Base-by-base conservation (phyloP, 768 basidiomycete species). In the Leccinum broughii region DNA sequence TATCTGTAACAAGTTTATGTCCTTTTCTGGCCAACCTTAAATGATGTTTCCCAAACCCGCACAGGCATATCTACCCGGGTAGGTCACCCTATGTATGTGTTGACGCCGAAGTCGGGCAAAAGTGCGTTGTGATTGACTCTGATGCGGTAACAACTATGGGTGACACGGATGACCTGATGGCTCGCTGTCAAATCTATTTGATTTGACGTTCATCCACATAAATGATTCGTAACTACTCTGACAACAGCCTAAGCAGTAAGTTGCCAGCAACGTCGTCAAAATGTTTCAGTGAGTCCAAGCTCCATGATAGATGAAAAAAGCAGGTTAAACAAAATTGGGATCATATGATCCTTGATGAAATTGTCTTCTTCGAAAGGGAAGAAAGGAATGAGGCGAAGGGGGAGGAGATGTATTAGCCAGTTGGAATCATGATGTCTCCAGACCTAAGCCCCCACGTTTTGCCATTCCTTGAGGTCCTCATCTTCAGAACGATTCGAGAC, bases 381-480 rank as follows among this genome's bases (percentile, higher is more conserved):
- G 4, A 6, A 28, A 6, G 3, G 2, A 17, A 17, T 17, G 4
- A 17, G 8, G 6, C 14, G 5, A 17, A 15, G 17, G 22, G 51
- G 14, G 5, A 20, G 30, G 1, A 22, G 55, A 20, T 56, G 30
- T 58, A 10, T 20, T 17, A 35, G 17, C 8, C 17, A 44, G 35
- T 9, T 6, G 10, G 26, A 11, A 15, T 17, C 17, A 3, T 67
- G 34, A 70, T 10, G 41, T 61, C 50, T 64, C 70, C 11, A 57
- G 66, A 6, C 66, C 57, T 68, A 66, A 2, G 59, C 54, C 67
- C 67, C 71, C 17, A 83, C 67, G 57, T 77, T 74, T 58, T 83
- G 76, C 81, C 83, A 83, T 20, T 82, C 81, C 3, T 81, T 79
- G 6, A 76, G 39, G 20, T 63, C 69, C 56, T 77, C 76, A 10